Evolutionary conservation across 768 basidiomycete genomes (phyloP).

Genomic region (Russula vinacea): DNA sequence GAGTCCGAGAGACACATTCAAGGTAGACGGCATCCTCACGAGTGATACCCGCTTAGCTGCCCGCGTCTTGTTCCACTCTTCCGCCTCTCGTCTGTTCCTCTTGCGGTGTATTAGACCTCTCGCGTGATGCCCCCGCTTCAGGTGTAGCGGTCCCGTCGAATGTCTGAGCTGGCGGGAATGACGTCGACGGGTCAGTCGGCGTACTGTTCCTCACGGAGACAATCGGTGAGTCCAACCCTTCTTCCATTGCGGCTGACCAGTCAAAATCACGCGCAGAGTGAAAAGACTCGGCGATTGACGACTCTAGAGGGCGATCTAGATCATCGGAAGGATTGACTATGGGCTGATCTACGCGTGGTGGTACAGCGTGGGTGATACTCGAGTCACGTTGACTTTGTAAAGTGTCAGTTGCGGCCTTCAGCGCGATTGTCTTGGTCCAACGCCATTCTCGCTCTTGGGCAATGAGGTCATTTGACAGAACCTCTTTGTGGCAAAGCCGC

Average conservation of each 20-base stretch:
- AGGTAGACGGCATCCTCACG: constrained; percentile 63
- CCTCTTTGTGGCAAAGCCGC: constrained; percentile 68
- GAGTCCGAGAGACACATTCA: constrained; percentile 38
- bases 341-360: constrained; percentile 28
- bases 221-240: constrained; percentile 8
- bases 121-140: constrained; percentile 37
- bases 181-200: constrained; percentile 1
- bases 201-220: background rate
- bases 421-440: constrained; percentile 62
- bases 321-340: constrained; percentile 26
- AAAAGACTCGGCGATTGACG: constrained; percentile 56
- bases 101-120: constrained; percentile 45
- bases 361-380: constrained; percentile 22
- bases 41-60: constrained; percentile 83
- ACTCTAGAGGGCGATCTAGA: constrained; percentile 38
- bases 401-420: constrained; percentile 68
- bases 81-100: constrained; percentile 70
- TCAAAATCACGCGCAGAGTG: constrained; percentile 62
- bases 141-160: constrained; percentile 5
- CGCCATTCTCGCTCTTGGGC: constrained; percentile 67
- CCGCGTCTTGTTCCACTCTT: constrained; percentile 83
- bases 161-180: constrained; percentile 5
- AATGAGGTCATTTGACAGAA: constrained; percentile 71
- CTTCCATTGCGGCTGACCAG: constrained; percentile 30
- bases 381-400: constrained; percentile 47